Conservation (phyloP, 148 eudicot genomes). For the Vaccinium macrocarpon region DNA sequence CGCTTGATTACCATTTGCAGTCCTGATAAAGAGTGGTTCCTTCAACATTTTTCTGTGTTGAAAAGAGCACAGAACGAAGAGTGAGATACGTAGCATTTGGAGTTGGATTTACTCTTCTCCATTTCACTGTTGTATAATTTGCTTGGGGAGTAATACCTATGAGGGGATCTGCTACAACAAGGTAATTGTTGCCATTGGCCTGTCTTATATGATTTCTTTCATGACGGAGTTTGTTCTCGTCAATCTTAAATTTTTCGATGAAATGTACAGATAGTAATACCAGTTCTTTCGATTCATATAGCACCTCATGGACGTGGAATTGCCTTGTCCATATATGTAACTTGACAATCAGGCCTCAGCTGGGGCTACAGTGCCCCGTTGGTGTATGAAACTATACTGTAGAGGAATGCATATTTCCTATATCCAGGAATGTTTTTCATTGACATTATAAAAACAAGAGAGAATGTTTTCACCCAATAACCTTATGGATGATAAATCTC, state of each 20-base stretch:
- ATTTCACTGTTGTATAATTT: not conserved
- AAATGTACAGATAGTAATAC: constrained; percentile 4
- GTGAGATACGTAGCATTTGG: not conserved
- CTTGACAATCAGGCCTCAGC: not conserved
- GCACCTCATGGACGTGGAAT: not conserved
- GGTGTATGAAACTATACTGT: not conserved
- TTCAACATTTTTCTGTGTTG: not conserved
- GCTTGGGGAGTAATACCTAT: not conserved
- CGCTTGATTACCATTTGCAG: constrained; percentile 70
- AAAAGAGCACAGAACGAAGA: not conserved
- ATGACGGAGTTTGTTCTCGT: not conserved
- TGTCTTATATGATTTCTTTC: not conserved
- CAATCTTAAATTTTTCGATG: not conserved
- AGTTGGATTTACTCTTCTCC: not conserved
- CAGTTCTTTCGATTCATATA: not conserved
- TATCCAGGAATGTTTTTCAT: not conserved
- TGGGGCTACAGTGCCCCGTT: not conserved
- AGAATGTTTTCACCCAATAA: no score
- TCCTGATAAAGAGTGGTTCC: constrained; percentile 33
- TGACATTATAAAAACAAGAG: no score
- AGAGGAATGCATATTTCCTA: not conserved
- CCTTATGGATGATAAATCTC: no score
- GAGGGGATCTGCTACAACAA: not conserved
- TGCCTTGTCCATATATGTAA: not conserved
- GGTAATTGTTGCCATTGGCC: not conserved